Evolutionary conservation across 768 basidiomycete genomes (phyloP), one percentile per base, ranked within the genome.

Genomic region (Austroboletus festivus): DNA sequence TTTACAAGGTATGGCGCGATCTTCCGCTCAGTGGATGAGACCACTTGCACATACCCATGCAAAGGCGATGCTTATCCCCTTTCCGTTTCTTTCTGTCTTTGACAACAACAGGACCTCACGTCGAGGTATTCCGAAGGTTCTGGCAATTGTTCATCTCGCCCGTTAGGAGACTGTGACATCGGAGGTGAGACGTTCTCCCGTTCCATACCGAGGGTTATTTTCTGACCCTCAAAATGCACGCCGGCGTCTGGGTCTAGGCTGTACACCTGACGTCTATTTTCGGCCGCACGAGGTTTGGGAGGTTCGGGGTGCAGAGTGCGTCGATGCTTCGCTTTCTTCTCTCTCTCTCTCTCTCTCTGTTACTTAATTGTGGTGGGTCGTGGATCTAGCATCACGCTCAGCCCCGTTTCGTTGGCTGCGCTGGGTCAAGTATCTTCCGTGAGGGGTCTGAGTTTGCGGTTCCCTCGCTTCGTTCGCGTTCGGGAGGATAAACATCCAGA

Each of bases 211-310:
- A 13, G 31, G 31, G 31, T 35, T 15, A 13, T 37, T 37, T 37
- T 37, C 35, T 38, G 44, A 35, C 37, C 34, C 51, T 28, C 11
- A 42, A 40, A 24, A 9, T 8, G 35, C 18, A 3, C 13, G 40
- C 22, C 41, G 26, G 28, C 15, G 31, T 26, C 40, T 31, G 31
- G 33, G 39, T 54, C 33, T 38, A 86, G 85, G 81, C 3, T 79
- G 82, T 51, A 75, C 57, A 45, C 85, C 86, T 3, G 74, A 82
- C 47, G 77, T 86, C 31, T 89, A 82, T 63, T 86, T 89, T 61
- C 76, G 74, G 54, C 86, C 87, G 18, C 70, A 71, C 48, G 82
- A 88, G 61, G 89, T 93, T 15, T 96, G 93, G 93, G 93, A 96
- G 70, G 87, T 95, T 48, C 78, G 81, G 22, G 83, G 85, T 33